These are phyloP conservation scores for Talaromyces sp. DNA, from an alignment of 2,329 filamentous ascomycete species.

Conservation along the genomic window DNA sequence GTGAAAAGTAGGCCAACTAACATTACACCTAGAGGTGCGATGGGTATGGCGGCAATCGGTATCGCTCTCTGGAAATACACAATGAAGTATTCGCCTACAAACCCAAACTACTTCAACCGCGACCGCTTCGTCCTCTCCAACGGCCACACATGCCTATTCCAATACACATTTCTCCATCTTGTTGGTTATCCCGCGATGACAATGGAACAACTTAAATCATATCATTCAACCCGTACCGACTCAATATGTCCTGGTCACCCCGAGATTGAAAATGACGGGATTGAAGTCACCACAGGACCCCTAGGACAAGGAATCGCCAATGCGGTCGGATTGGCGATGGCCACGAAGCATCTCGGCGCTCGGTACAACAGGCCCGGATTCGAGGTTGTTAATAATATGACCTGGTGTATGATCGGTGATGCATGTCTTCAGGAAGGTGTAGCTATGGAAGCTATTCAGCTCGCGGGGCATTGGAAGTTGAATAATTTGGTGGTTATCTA, in stretches of 20 bases:
- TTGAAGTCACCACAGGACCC: conserved; percentile 58
- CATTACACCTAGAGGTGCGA: conserved; percentile 44
- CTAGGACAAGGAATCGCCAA: conserved; percentile 59
- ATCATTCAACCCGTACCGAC: conserved; percentile 49
- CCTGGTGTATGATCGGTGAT: conserved; percentile 57
- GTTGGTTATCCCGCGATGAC: conserved; percentile 56
- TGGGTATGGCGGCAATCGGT: conserved; percentile 56
- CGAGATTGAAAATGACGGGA: conserved; percentile 52
- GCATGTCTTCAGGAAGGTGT: conserved; percentile 60
- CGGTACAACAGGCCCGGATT: conserved; percentile 51
- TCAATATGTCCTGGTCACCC: conserved; percentile 53
- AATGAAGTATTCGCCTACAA: conserved; percentile 59
- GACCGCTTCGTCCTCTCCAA: conserved; percentile 63
- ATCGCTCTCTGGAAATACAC: conserved; percentile 61
- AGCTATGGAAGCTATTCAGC: conserved; percentile 54
- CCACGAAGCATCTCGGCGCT: conserved; percentile 52
- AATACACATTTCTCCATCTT: conserved; percentile 54
- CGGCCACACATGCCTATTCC: conserved; percentile 56
- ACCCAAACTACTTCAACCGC: conserved; percentile 57
- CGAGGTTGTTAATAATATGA: conserved; percentile 49
- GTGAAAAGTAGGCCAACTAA: neutral
- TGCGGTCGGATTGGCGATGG: conserved; percentile 57
- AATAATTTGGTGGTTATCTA: conserved; percentile 59
- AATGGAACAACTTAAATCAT: conserved; percentile 56
- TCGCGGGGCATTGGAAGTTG: conserved; percentile 55